Evolutionary conservation across 305 asterid genomes (phyloP).

Genomic region (Solanum hybrid): DNA sequence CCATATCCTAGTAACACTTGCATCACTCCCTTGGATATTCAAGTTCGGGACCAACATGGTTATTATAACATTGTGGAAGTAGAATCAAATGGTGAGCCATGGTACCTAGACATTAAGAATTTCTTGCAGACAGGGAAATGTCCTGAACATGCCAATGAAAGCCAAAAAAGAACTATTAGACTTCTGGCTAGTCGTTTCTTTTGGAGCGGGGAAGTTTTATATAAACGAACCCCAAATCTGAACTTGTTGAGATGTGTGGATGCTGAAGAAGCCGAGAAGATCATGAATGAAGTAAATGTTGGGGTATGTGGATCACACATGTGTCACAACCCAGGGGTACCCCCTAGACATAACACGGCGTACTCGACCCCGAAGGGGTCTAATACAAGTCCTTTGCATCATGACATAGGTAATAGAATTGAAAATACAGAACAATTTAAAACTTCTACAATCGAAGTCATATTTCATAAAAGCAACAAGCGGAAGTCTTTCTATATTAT

Average conservation of each 20-base stretch:
- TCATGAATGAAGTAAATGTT: neutral
- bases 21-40: neutral
- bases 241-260: neutral
- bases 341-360: too few species aligned
- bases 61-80: neutral
- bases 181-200: neutral
- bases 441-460: too few species aligned
- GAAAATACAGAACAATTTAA: too few species aligned
- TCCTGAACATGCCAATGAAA: neutral
- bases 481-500: too few species aligned
- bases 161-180: neutral
- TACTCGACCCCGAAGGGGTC: too few species aligned
- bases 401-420: too few species aligned
- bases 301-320: neutral
- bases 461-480: too few species aligned
- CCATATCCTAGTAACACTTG: too few species aligned
- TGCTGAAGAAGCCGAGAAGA: too few species aligned
- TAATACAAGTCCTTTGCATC: too few species aligned
- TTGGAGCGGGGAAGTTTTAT: neutral
- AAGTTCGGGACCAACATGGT: neutral
- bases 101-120: neutral
- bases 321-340: too few species aligned
- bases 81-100: neutral
- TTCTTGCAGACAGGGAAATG: neutral
- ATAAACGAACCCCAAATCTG: neutral